Evolutionary conservation across 2,329 filamentous ascomycete genomes (phyloP).

Genomic region (Colletotrichum cordylinicola): DNA sequence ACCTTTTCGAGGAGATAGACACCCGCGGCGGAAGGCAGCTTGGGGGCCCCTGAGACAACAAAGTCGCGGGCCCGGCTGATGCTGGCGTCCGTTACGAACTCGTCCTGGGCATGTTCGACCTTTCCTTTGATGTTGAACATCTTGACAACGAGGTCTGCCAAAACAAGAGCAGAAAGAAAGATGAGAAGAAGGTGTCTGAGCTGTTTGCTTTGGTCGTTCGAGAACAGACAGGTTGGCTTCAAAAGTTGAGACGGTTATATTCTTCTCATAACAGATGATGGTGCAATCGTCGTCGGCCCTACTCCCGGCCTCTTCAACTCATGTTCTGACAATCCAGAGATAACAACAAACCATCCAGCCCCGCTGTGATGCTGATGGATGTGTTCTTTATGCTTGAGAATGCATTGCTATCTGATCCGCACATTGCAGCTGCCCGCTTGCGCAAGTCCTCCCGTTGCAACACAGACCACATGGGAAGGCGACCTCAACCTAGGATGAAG

Average conservation of each 20-base stretch:
- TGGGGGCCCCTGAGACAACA: conserved; percentile 31
- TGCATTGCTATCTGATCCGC: conserved; percentile 10
- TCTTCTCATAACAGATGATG: background rate
- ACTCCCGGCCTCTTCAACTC: background rate
- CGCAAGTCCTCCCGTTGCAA: conserved; percentile 1
- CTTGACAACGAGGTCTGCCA: background rate
- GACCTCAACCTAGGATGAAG: background rate
- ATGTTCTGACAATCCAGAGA: background rate
- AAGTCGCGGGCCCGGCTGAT: conserved; percentile 37
- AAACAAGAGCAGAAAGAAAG: background rate
- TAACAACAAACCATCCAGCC: background rate
- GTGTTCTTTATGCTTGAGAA: conserved; percentile 15
- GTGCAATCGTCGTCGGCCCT: background rate
- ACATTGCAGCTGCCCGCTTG: conserved; percentile 1
- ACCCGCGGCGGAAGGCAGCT: conserved; percentile 55
- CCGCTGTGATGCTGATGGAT: background rate
- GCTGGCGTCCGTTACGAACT: conserved; percentile 35
- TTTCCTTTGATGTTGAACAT: conserved; percentile 4
- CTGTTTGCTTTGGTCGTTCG: background rate
- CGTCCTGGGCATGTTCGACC: conserved; percentile 6
- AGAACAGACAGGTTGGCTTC: conserved; percentile 12
- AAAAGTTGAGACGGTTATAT: conserved; percentile 8
- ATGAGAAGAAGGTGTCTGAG: background rate
- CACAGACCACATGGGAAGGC: background rate
- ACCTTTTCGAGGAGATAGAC: conserved; percentile 67